These are phyloP conservation scores for Puccinellia tenuiflora DNA, from an alignment of 176 grass and related monocot species.

Conservation along the genomic window DNA sequence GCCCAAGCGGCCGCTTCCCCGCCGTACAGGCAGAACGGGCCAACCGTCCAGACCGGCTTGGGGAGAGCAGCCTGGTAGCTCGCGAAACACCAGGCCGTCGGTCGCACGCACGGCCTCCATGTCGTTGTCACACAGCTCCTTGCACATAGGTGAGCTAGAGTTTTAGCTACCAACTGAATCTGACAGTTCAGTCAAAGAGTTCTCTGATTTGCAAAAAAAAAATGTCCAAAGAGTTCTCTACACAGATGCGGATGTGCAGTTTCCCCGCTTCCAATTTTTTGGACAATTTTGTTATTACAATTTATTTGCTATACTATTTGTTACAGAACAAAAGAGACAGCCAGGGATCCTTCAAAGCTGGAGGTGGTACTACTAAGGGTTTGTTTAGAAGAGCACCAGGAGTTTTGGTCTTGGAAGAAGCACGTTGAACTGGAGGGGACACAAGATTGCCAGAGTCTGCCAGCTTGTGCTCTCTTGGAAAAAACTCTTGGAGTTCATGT, in stretches of 20 bases:
- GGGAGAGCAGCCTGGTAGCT: no score
- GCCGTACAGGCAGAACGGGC: no score
- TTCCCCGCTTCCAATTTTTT: background rate
- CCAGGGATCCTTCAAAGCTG: conserved; percentile 4
- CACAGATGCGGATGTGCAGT: background rate
- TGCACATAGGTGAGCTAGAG: no score
- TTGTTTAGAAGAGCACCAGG: conserved; percentile 70
- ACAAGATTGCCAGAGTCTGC: conserved; percentile 52
- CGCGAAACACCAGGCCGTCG: no score
- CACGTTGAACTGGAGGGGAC: conserved; percentile 59
- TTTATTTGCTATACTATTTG: background rate
- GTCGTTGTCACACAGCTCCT: no score
- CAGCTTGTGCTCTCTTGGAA: conserved; percentile 47
- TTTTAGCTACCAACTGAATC: no score
- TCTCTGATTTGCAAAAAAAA: no score
- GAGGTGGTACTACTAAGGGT: conserved; percentile 44
- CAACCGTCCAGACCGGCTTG: no score
- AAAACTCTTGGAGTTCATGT: conserved; percentile 40
- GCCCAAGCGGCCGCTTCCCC: no score
- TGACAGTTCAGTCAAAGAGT: no score
- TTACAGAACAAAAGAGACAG: conserved; percentile 48
- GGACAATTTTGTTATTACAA: background rate
- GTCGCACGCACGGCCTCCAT: no score
- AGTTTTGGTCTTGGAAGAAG: conserved; percentile 63
- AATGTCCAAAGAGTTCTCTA: background rate